Evolutionary conservation across 129 eudicot genomes (phyloP).

Genomic region (Erigeron canadensis): DNA sequence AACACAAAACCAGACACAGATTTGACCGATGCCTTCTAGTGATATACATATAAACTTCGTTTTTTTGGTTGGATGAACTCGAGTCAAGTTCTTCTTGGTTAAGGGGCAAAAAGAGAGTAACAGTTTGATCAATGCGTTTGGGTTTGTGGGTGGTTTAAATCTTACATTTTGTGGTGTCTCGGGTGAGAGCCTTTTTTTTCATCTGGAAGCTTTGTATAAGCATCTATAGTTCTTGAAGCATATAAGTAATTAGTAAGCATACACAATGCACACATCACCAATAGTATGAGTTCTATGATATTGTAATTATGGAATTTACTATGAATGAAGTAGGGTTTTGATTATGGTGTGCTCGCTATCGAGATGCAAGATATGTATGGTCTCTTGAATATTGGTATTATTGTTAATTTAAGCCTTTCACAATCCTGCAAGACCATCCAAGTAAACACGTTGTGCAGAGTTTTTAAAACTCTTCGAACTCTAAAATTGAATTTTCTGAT

Average conservation of each 20-base stretch:
- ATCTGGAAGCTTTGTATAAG: slow-evolving; percentile 27
- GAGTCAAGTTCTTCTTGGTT: slow-evolving; percentile 31
- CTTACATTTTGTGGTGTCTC: slow-evolving; percentile 24
- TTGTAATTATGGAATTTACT: slow-evolving; percentile 51
- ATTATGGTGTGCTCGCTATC: slow-evolving; percentile 26
- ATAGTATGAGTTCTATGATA: slow-evolving; percentile 34
- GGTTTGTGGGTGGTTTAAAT: slow-evolving; percentile 34
- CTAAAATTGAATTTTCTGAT: too few species aligned
- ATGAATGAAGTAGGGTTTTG: slow-evolving; percentile 31
- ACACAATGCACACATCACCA: slow-evolving; percentile 42
- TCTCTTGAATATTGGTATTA: neutral
- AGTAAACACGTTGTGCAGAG: too few species aligned
- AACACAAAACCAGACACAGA: slow-evolving; percentile 38
- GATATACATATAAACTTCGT: slow-evolving; percentile 19
- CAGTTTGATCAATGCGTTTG: slow-evolving; percentile 28
- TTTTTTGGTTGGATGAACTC: slow-evolving; percentile 33
- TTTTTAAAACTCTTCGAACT: too few species aligned
- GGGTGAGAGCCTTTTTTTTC: slow-evolving; percentile 21
- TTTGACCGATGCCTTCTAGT: slow-evolving; percentile 34
- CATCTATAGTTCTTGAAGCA: slow-evolving; percentile 40
- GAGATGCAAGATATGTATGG: neutral
- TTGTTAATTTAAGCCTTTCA: neutral
- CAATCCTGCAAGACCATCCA: neutral
- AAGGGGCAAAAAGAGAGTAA: slow-evolving; percentile 28
- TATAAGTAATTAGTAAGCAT: slow-evolving; percentile 21